Base-by-base conservation (phyloP, 768 basidiomycete genomes). In the Lactarius tabidus region DNA sequence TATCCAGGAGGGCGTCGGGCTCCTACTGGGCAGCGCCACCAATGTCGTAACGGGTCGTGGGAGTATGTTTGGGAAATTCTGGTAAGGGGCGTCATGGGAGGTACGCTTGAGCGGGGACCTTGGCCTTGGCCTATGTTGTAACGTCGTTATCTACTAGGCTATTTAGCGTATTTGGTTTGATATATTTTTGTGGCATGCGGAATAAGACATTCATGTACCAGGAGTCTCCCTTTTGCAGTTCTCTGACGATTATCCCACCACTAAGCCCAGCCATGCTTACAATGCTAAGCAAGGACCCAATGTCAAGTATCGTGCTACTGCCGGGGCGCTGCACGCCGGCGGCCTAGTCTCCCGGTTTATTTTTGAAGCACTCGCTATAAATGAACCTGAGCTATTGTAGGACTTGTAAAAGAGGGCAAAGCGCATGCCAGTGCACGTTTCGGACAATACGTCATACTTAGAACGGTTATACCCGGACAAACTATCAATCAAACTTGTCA, bases 1-100 rank as follows among this genome's bases (percentile, higher is more conserved):
- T 28, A 85, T 91, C 18, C 87, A 89, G 71, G 85, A 85, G 63
- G 87, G 88, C n/a, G 81, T 90, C 36, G 84, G 85, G 14, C 78
- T 88, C 71, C 77, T 90, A 51, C 72, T 89, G 9, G 82, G 84
- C 28, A 68, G 70, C n/a, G 72, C 70, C 39, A 60, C 68, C n/a
- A 68, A 54, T 41, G 66, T 72, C 26, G 66, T 70, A 31, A 71
- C 73, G 10, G 64, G 72, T 38, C 65, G 73, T 31, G 65, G 80
- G 8, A 88, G 85, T 69, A 82, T 88, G 53, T 80, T 89, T 69
- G 81, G 88, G 48, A 82, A 81, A 72, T 81, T 89, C 62, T 90
- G 86, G 85, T 85, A 48, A 33, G 31, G 20, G 26, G 26, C n/a
- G 31, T 8, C 6, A 3, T 3, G 33, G 33, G 39, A 15, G 20